Base-by-base conservation (phyloP, 225 moss, liverwort and hornwort genomes). In the Thuidium tamariscinum region DNA sequence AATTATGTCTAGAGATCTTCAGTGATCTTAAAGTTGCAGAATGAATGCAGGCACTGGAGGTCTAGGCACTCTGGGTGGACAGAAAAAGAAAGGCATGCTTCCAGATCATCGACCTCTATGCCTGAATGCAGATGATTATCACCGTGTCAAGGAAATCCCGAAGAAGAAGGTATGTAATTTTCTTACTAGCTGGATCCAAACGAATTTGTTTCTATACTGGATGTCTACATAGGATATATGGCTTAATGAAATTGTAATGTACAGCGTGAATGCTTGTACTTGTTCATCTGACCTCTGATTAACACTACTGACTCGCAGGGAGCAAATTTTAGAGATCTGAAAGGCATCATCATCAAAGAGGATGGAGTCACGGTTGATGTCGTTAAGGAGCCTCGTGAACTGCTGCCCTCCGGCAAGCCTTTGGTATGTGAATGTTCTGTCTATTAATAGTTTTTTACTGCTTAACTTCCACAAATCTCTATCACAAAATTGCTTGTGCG, bases 401-500 rank as follows among this genome's bases (percentile, higher is more conserved):
- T 95, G 65, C 90, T 99, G 60, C 89, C 94, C 30, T 99, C 99
- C 36, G 99, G 99, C 83, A 99, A 99, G 80, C 99, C 99, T 54
- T 78, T 99, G 95, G 99, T 99, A 94, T 22, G 89, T 81, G 44
- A 68, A 36, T 32, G 12, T 60, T 49, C 13, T 41, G 13, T n/a
- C 77, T 48, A 10, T 51, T 32, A 10, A 42, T 41, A 74, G 30
- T 12, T 74, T 73, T 56, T 61, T 19, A 25, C 29, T 36, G 18
- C 6, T 15, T 12, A 21, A 21, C 11, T 27, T 1, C 8, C 10
- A 5, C 11, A n/a, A 60, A 19, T 60, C 44, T 7, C 54, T 32
- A 25, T 56, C 42, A 22, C 44, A 36, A 48, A 64, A 25, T 16
- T 63, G 49, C 59, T 67, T 66, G 42, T 34, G 13, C 34, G 10